Conservation (phyloP, 306 rosid species). For the Pachyrhizus erosus region DNA sequence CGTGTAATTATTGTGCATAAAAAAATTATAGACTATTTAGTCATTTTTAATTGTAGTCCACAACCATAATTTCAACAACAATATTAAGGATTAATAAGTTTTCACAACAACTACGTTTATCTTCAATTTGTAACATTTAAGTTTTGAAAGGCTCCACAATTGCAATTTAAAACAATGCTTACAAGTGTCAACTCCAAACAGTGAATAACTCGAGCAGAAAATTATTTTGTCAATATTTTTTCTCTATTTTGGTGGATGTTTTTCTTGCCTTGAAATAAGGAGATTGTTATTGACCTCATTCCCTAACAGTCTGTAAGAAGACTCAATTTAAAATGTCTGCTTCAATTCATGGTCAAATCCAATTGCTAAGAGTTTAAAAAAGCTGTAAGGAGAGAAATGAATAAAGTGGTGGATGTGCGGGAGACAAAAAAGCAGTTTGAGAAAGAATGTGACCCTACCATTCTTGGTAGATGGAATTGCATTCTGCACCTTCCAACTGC, state of each 20-base stretch:
- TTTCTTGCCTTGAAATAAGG: background rate
- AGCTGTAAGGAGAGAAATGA: background rate
- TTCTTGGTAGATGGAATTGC: conserved; percentile 41
- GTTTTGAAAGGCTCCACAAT: background rate
- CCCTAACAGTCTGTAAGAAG: background rate
- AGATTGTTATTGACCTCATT: background rate
- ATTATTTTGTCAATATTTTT: background rate
- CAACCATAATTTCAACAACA: no score
- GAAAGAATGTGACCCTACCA: conserved; percentile 54
- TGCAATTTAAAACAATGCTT: background rate
- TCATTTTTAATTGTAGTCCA: no score
- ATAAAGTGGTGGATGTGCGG: background rate
- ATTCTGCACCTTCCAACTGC: conserved; percentile 50
- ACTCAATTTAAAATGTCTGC: background rate
- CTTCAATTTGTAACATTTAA: background rate
- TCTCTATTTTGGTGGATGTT: background rate
- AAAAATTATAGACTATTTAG: no score
- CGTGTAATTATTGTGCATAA: no score
- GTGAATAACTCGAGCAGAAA: background rate
- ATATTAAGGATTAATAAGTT: background rate
- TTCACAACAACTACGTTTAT: background rate
- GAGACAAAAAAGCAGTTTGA: conserved; percentile 33
- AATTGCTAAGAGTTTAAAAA: background rate
- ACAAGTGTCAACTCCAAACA: background rate
- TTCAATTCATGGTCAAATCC: background rate